Evolutionary conservation across 2,329 filamentous ascomycete genomes (phyloP).

Genomic region (Colletotrichum sp.): DNA sequence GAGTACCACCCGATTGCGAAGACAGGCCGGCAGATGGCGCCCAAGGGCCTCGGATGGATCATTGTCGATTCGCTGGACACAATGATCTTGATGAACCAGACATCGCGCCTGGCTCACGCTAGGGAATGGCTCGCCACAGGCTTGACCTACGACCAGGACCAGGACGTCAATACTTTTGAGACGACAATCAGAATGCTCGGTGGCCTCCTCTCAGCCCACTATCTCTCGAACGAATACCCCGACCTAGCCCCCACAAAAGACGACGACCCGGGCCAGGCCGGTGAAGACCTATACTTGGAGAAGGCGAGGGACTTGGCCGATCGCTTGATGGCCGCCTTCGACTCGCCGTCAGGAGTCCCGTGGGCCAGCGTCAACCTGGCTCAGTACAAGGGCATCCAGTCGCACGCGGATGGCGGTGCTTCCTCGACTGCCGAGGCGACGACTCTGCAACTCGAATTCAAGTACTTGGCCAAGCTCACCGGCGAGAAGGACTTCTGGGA

Average conservation of each 20-base stretch:
- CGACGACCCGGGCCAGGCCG: constrained; percentile 73
- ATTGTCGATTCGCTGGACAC: constrained; percentile 97
- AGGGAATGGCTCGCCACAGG: constrained; percentile 86
- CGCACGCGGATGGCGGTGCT: constrained; percentile 84
- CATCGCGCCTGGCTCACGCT: constrained; percentile 81
- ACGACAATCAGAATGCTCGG: constrained; percentile 98
- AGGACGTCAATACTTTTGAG: constrained; percentile 97
- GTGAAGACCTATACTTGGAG: constrained; percentile 93
- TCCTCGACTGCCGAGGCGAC: constrained; percentile 95
- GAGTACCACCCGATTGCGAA: constrained; percentile 87
- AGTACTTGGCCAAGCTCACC: constrained; percentile 93
- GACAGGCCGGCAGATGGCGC: constrained; percentile 81
- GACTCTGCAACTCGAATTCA: constrained; percentile 93
- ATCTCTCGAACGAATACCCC: constrained; percentile 85
- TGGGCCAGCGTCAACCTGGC: constrained; percentile 90
- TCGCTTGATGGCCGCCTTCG: constrained; percentile 84
- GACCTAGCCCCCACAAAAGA: constrained; percentile 76
- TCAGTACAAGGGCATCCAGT: constrained; percentile 75
- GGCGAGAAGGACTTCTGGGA: constrained; percentile 95
- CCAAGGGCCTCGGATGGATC: constrained; percentile 94
- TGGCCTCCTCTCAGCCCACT: constrained; percentile 90
- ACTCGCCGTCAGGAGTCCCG: constrained; percentile 84
- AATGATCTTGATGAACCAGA: constrained; percentile 98
- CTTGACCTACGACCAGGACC: constrained; percentile 86
- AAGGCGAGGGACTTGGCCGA: constrained; percentile 95